Evolutionary conservation across 495 filamentous ascomycete genomes (phyloP), one percentile per base, ranked within the genome.

Genomic region (Tuber microsphaerosporum): DNA sequence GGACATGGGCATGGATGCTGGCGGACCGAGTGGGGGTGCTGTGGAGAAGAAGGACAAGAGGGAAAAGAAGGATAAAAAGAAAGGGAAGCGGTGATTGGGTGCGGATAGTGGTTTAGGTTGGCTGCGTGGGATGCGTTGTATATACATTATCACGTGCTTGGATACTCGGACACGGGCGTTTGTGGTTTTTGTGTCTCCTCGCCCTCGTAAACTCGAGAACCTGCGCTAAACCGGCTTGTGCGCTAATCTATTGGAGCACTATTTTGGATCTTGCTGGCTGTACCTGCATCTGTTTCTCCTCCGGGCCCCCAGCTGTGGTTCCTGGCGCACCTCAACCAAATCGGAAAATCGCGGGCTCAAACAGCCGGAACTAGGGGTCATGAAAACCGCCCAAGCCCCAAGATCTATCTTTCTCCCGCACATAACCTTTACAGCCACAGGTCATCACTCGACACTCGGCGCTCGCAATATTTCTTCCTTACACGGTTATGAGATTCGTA

Each of bases 1-100:
- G 68, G 93, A 96, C 86, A 96, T 97, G 93, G 90, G 90, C 20
- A 87, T 87, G 80, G 84, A 83, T 4, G 84, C 85, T 69, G 77
- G 45, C 74, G 82, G 69, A 83, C 85, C 86, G 81, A 85, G 83
- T 41, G 83, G 81, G 22, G 80, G 39, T 61, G 78, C 14, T 76
- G 80, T 12, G 78, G 82, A 73, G 75, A 83, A 83, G 75, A 86
- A 85, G 78, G 84, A 85, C 61, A 78, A 76, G 44, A 88, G 87
- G 82, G 86, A 88, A 80, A 85, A 86, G 73, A 86, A 87, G 77
- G 85, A 86, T 46, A 86, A 85, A 81, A 84, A 82, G 74, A 83
- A 83, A 76, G 71, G 68, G 73, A 77, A 81, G 70, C 70, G 74
- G 73, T 81, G 56, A 75, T 45, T 34, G 31, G 56, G 22, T 34